A percentile compares a stretch with the other conserved stretches of the same genome.
phyloP scores from a whole-genome alignment of 768 basidiomycete genomes.

The Mrakia gelida region DNA sequence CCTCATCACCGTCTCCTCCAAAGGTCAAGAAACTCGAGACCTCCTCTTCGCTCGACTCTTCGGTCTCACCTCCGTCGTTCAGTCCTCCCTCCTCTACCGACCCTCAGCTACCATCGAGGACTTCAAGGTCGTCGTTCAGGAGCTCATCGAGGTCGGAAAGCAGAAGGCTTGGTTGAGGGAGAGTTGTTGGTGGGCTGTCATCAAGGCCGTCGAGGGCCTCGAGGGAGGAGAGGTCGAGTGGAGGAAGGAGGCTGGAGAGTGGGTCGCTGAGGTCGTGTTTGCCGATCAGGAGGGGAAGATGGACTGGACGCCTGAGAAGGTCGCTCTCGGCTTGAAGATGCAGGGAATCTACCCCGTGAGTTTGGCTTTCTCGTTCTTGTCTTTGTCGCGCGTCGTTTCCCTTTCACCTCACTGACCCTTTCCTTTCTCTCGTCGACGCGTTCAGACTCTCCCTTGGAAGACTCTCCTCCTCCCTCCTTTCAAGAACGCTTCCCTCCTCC shows the following conservation, averaged over 20 bases:
- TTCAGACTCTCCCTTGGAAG: slow-evolving; percentile 60
- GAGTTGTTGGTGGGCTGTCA: slow-evolving; percentile 79
- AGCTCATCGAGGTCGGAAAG: slow-evolving; percentile 66
- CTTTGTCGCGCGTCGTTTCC: background rate
- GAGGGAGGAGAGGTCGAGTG: slow-evolving; percentile 60
- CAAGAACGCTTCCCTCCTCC: slow-evolving; percentile 65
- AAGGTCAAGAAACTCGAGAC: slow-evolving; percentile 89
- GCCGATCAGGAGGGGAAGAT: slow-evolving; percentile 43
- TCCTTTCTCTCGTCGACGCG: background rate
- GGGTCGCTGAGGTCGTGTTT: slow-evolving; percentile 55
- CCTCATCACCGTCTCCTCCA: slow-evolving; percentile 68
- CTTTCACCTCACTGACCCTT: background rate
- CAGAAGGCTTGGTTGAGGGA: slow-evolving; percentile 88
- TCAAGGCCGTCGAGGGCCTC: slow-evolving; percentile 60
- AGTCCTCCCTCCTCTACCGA: slow-evolving; percentile 71
- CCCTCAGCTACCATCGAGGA: slow-evolving; percentile 52
- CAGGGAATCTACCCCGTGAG: slow-evolving; percentile 56
- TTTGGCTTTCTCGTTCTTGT: background rate
- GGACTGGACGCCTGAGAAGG: slow-evolving; percentile 81
- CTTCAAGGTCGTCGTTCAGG: slow-evolving; percentile 57
- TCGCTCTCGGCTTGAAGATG: slow-evolving; percentile 70
- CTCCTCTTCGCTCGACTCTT: slow-evolving; percentile 86
- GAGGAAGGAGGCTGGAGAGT: slow-evolving; percentile 61
- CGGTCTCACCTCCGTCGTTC: slow-evolving; percentile 76
- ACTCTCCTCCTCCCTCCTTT: slow-evolving; percentile 64